Evolutionary conservation across 1,139 yeast species (phyloP).

Genomic region (Zygosaccharomyces pseudobailii): DNA sequence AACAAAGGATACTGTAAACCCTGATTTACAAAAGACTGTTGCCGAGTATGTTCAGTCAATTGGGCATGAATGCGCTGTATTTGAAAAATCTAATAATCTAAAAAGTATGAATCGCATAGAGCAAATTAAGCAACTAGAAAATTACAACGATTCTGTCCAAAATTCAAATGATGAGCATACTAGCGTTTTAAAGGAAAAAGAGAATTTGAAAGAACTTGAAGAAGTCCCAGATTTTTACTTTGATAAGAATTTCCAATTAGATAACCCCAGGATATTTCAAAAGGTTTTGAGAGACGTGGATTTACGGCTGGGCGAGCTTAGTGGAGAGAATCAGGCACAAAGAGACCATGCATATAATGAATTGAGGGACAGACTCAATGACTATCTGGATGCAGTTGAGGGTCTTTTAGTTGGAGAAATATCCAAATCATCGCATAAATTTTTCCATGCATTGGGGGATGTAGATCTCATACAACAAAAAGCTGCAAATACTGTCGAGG

Average conservation of each 20-base stretch:
- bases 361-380: slow-evolving; percentile 76
- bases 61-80: slow-evolving; percentile 51
- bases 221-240: slow-evolving; percentile 64
- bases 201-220: slow-evolving; percentile 22
- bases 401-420: slow-evolving; percentile 75
- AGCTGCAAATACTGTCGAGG: slow-evolving; percentile 48
- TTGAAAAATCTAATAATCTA: slow-evolving; percentile 36
- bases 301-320: slow-evolving; percentile 24
- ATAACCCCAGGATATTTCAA: slow-evolving; percentile 81
- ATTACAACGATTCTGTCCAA: slow-evolving; percentile 37
- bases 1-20: slow-evolving; percentile 50
- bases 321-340: slow-evolving; percentile 22
- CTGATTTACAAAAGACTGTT: slow-evolving; percentile 48
- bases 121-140: slow-evolving; percentile 26
- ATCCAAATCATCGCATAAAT: slow-evolving; percentile 76
- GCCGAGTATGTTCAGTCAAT: slow-evolving; percentile 45
- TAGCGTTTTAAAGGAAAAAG: slow-evolving; percentile 9
- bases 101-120: slow-evolving; percentile 40
- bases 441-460: slow-evolving; percentile 79
- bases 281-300: slow-evolving; percentile 49
- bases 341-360: slow-evolving; percentile 38
- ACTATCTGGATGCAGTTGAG: slow-evolving; percentile 82
- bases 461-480: slow-evolving; percentile 54
- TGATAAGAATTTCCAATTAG: slow-evolving; percentile 66
- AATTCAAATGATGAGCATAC: slow-evolving; percentile 27